These are phyloP conservation scores for Diplodia corticola DNA, from an alignment of 2,329 filamentous ascomycete species.

Conservation along the genomic window DNA sequence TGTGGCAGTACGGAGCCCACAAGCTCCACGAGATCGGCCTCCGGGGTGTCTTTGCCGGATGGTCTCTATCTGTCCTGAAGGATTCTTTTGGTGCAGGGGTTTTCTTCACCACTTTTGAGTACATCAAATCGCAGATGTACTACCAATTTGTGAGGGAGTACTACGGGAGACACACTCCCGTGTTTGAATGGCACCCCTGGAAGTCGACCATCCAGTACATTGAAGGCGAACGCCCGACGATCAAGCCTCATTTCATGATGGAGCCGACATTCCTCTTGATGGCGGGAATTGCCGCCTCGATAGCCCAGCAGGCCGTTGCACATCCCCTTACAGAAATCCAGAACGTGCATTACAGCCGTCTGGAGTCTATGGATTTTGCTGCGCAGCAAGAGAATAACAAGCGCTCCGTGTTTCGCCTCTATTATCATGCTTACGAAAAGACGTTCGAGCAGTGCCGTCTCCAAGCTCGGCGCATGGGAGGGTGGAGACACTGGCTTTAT, in stretches of 20 bases:
- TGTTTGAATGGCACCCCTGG: constrained; percentile 18
- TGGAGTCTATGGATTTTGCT: constrained; percentile 69
- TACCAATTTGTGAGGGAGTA: constrained; percentile 71
- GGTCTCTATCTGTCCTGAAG: constrained; percentile 67
- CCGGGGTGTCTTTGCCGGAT: constrained; percentile 73
- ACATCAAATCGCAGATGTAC: constrained; percentile 71
- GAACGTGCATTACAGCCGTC: constrained; percentile 69
- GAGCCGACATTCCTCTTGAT: constrained; percentile 71
- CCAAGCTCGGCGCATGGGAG: constrained; percentile 60
- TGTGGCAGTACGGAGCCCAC: constrained; percentile 70
- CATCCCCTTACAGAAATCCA: constrained; percentile 72
- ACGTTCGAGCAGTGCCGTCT: constrained; percentile 62
- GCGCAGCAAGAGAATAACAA: constrained; percentile 50
- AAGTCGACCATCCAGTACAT: constrained; percentile 26
- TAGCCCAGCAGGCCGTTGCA: constrained; percentile 68
- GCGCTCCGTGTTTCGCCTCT: constrained; percentile 57
- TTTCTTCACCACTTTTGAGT: constrained; percentile 77
- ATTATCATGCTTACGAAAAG: constrained; percentile 70
- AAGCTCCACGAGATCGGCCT: constrained; percentile 71
- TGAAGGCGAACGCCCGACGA: constrained; percentile 48
- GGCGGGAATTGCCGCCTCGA: constrained; percentile 67
- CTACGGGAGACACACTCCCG: constrained; percentile 52
- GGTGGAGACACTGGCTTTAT: constrained; percentile 65
- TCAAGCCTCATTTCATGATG: constrained; percentile 72
- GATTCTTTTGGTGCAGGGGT: constrained; percentile 68